Percentiles rank a stretch among this genome's conserved stretches.
Conservation (phyloP, 345 rosid species). For the Eucalyptus pumila region DNA sequence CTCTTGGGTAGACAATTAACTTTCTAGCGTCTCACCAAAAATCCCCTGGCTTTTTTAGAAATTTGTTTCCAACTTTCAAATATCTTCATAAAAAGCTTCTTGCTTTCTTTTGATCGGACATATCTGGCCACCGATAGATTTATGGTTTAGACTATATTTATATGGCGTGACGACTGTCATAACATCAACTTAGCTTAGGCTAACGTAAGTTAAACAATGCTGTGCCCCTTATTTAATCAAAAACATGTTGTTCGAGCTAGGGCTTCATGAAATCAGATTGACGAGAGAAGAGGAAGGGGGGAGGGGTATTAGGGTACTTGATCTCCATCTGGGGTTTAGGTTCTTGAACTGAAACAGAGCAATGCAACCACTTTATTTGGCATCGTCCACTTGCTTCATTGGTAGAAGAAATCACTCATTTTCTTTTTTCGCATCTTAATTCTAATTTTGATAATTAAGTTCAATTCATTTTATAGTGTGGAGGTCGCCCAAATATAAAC, state of each 20-base stretch:
- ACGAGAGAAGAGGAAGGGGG: background rate
- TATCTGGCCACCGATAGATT: background rate
- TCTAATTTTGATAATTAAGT: background rate
- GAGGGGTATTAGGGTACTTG: background rate
- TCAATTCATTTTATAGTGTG: background rate
- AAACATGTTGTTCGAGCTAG: background rate
- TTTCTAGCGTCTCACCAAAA: too few species aligned
- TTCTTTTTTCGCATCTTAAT: background rate
- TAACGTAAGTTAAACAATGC: too few species aligned
- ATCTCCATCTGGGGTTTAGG: background rate
- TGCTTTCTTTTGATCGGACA: too few species aligned
- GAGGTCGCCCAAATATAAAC: background rate
- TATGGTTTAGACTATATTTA: background rate
- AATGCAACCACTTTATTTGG: background rate
- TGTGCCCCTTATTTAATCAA: background rate
- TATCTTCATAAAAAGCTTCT: too few species aligned
- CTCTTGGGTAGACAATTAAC: background rate
- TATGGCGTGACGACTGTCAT: background rate
- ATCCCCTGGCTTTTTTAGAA: too few species aligned
- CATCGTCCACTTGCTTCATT: background rate
- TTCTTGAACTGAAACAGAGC: background rate
- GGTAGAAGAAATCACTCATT: background rate
- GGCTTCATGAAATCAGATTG: background rate
- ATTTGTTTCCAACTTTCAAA: too few species aligned
- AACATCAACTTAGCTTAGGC: background rate